Percentiles rank a stretch among this genome's conserved stretches.
These are phyloP conservation scores for Metschnikowia proteae DNA, from an alignment of 805 yeast species.

Conservation along the genomic window DNA sequence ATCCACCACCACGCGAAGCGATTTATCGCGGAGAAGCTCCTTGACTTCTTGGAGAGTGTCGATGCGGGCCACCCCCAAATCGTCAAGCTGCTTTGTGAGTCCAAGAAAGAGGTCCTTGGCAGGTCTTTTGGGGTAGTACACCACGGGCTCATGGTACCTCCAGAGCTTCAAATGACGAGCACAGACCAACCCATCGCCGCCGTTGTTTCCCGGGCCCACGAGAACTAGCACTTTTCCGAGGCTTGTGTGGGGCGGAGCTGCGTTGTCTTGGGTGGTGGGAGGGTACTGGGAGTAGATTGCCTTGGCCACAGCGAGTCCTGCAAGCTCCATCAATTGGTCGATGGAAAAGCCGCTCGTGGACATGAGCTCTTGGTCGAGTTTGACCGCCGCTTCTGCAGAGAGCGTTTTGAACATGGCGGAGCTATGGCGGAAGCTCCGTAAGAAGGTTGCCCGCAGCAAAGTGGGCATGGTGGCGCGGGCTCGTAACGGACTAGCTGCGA, in stretches of 20 bases:
- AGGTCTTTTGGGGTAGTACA: slow-evolving; percentile 72
- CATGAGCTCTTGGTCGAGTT: slow-evolving; percentile 84
- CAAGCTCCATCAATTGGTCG: slow-evolving; percentile 92
- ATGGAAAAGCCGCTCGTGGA: slow-evolving; percentile 74
- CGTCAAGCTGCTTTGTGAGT: slow-evolving; percentile 61
- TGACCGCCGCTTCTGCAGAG: slow-evolving; percentile 57
- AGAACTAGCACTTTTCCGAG: slow-evolving; percentile 52
- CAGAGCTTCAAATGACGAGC: slow-evolving; percentile 83
- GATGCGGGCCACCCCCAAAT: slow-evolving; percentile 60
- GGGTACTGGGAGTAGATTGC: slow-evolving; percentile 72
- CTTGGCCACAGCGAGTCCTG: slow-evolving; percentile 92
- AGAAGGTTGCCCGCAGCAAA: no score
- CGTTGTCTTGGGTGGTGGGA: slow-evolving; percentile 22
- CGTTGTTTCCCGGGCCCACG: slow-evolving; percentile 95
- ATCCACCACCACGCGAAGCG: slow-evolving; percentile 54
- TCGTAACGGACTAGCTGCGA: no score
- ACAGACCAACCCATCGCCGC: slow-evolving; percentile 96
- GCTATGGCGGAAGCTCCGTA: no score
- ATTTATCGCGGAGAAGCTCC: slow-evolving; percentile 5
- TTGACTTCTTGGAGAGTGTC: slow-evolving; percentile 33
- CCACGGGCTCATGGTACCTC: slow-evolving; percentile 65
- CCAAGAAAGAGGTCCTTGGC: slow-evolving; percentile 56
- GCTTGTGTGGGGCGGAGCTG: neutral
- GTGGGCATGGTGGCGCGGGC: no score
- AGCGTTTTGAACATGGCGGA: slow-evolving; percentile 24